Percentiles rank a stretch among this genome's conserved stretches.
phyloP scores from a whole-genome alignment of 306 rosid genomes.

The Potentilla sterilis region DNA sequence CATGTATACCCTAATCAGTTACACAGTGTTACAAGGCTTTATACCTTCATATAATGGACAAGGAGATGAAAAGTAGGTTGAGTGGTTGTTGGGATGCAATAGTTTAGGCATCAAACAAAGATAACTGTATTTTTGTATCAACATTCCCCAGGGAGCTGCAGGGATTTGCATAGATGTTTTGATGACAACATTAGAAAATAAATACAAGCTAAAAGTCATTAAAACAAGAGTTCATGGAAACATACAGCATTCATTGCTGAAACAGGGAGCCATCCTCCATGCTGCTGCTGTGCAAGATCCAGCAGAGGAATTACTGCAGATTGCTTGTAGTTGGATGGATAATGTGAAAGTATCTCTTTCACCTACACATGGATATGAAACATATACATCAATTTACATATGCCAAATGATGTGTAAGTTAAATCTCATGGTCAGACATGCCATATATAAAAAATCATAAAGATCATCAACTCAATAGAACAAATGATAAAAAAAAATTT shows the following conservation, averaged over 20 bases:
- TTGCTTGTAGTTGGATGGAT: constrained; percentile 98
- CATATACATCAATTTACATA: neutral
- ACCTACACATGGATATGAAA: constrained; percentile 40
- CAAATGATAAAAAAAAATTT: neutral
- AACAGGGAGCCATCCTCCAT: constrained; percentile 99
- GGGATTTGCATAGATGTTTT: neutral
- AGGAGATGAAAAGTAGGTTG: neutral
- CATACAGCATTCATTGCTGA: constrained; percentile 97
- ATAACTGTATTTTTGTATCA: neutral
- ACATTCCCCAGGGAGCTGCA: neutral
- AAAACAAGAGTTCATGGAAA: constrained; percentile 11
- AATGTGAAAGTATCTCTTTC: constrained; percentile 86
- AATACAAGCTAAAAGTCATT: constrained; percentile 3
- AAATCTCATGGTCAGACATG: neutral
- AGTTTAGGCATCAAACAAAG: neutral
- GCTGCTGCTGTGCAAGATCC: constrained; percentile 99
- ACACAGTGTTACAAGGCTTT: neutral
- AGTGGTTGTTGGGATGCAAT: neutral
- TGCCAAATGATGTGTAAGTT: neutral
- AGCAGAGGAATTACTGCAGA: constrained; percentile 93
- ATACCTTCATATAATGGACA: neutral
- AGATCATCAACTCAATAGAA: neutral
- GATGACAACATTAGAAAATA: neutral
- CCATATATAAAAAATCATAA: neutral
- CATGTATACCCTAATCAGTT: neutral